Evolutionary conservation across 352 stramenopile species (phyloP).

Genomic region (Globisporangium apiculatum): DNA sequence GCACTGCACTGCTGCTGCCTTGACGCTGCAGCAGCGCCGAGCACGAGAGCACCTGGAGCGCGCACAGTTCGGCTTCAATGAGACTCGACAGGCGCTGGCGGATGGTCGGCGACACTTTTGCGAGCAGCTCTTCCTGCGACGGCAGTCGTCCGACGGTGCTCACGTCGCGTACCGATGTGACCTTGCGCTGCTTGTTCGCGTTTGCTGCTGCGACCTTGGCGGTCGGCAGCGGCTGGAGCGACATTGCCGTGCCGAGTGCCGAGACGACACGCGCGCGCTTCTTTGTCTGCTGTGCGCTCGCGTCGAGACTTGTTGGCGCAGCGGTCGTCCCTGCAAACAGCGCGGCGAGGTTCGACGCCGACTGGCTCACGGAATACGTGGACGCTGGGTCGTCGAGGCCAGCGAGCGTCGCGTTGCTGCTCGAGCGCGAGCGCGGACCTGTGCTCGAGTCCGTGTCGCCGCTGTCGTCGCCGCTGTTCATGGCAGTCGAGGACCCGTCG

Average conservation of each 20-base stretch:
- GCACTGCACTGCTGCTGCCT: slow-evolving; percentile 18
- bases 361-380: background rate
- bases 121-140: slow-evolving; percentile 72
- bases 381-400: background rate
- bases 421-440: background rate
- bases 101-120: slow-evolving; percentile 62
- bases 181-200: slow-evolving; percentile 5
- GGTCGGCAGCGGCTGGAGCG: too few relatives aligned
- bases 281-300: slow-evolving; percentile 13
- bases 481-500: slow-evolving; percentile 43
- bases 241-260: too few relatives aligned
- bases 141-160: slow-evolving; percentile 29
- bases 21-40: slow-evolving; percentile 57
- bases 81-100: slow-evolving; percentile 62
- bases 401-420: background rate
- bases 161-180: slow-evolving; percentile 11
- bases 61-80: slow-evolving; percentile 72
- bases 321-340: background rate
- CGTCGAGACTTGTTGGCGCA: background rate
- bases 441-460: slow-evolving; percentile 21
- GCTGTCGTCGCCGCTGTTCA: slow-evolving; percentile 52
- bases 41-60: slow-evolving; percentile 75
- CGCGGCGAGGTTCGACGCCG: background rate
- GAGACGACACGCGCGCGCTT: slow-evolving; percentile 17
- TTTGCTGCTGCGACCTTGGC: background rate